Evolutionary conservation across 179 eudicot species (phyloP), one percentile per base, ranked within the genome.

Genomic region (Pouteria campechiana): DNA sequence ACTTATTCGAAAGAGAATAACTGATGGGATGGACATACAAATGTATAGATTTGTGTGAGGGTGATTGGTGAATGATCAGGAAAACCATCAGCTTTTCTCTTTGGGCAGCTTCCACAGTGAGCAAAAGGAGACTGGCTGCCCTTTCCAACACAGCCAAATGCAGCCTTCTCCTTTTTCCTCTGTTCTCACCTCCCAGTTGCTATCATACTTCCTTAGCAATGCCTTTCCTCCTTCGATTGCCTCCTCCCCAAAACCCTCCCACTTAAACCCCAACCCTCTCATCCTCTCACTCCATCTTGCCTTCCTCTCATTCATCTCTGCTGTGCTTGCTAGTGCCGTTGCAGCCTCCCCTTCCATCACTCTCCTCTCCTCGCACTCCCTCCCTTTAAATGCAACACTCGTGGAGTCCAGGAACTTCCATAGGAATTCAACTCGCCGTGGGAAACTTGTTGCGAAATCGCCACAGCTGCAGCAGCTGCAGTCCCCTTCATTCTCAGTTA

Each of bases 261-360:
- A 54, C 4, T 35, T 28, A 30, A 74, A 69, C 5, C 80, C 80
- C 0, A 41, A 63, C 16, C 42, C 40, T 6, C 21, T 69, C 73
- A 69, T 74, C 44, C 67, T 61, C 60, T 69, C 76, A 18, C 67
- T 65, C 80, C 80, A 74, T 47, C 58, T 74, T 45, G 58, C 76
- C 17, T 52, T 69, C 44, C 53, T 59, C 44, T 74, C 73, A 17
- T 69, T 69, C 80, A 65, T 65, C 49, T 74, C 75, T 6, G 61
- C 50, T 5, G 8, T 2, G 49, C 52, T 65, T 11, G 59, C 44
- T 48, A 74, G 24, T 7, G 57, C 64, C 57, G 58, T 65, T 0
- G 80, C 73, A 2, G 76, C 74, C 46, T 74, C 80, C 7, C 61
- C 67, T 52, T 74, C 80, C 69, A 74, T 40, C 55, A 74, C 48